These are phyloP conservation scores for Dorcoceras hygrometricum DNA, from an alignment of 257 asterid species.

Conservation along the genomic window DNA sequence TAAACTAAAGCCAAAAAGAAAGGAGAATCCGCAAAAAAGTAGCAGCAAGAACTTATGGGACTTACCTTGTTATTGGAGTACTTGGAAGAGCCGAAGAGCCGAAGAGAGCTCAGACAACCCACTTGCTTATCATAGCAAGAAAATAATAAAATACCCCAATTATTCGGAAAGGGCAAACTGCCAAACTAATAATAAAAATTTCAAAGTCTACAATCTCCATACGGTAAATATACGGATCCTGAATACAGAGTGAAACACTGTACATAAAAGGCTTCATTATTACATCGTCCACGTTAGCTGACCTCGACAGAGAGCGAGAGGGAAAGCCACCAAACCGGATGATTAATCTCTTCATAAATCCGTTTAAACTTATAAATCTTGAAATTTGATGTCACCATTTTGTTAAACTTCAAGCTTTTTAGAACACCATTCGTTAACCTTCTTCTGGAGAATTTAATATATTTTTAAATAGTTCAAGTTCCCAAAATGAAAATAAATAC, in stretches of 20 bases:
- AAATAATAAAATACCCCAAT: neutral
- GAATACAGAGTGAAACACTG: neutral
- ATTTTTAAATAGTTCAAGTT: too few species aligned
- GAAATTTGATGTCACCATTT: too few species aligned
- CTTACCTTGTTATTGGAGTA: constrained; percentile 17
- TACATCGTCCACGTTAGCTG: constrained; percentile 12
- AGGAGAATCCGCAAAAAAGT: neutral
- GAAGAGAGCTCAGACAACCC: constrained; percentile 11
- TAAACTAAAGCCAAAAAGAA: neutral
- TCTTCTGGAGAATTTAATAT: too few species aligned
- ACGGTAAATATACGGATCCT: neutral
- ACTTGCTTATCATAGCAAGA: constrained; percentile 20
- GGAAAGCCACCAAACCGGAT: constrained; percentile 3
- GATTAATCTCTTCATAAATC: too few species aligned
- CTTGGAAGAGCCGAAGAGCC: constrained; percentile 37
- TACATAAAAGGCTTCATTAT: constrained; percentile 23
- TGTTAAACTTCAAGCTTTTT: too few species aligned
- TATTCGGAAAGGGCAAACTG: neutral
- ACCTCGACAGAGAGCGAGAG: constrained; percentile 20
- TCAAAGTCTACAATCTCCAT: neutral
- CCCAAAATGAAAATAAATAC: too few species aligned
- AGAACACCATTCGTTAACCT: too few species aligned
- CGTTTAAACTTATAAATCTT: too few species aligned
- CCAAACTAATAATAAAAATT: neutral
- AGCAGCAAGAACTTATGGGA: neutral